phyloP scores from a whole-genome alignment of 495 filamentous ascomycete genomes.

The Apiosordaria backusii region DNA sequence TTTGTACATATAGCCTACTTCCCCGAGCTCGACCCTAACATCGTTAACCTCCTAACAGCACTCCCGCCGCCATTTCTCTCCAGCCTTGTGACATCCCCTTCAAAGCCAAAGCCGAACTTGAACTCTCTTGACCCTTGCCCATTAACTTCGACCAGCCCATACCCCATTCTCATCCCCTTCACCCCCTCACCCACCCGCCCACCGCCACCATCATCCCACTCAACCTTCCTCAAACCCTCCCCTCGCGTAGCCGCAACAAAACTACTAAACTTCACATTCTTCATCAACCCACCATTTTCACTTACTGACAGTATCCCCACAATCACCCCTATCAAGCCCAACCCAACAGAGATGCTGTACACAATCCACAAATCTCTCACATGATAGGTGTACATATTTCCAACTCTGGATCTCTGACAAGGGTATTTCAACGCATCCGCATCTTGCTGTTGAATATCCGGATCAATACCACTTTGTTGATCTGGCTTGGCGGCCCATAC shows the following conservation, averaged over 20 bases:
- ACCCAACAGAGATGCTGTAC: slow-evolving; percentile 32
- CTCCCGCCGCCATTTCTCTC: slow-evolving; percentile 8
- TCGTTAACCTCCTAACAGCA: slow-evolving; percentile 4
- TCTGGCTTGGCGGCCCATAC: slow-evolving; percentile 36
- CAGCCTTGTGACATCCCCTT: slow-evolving; percentile 33
- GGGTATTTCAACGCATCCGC: slow-evolving; percentile 22
- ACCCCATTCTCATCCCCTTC: slow-evolving; percentile 30
- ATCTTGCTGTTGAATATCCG: background rate
- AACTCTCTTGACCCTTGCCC: slow-evolving; percentile 5
- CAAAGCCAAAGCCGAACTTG: slow-evolving; percentile 36
- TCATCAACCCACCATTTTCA: slow-evolving; percentile 33
- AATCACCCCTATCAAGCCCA: slow-evolving; percentile 24
- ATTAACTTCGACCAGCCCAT: slow-evolving; percentile 28
- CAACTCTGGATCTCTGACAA: slow-evolving; percentile 28
- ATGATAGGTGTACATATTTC: slow-evolving; percentile 34
- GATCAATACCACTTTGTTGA: slow-evolving; percentile 23
- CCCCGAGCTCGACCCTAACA: background rate
- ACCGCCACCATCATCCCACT: slow-evolving; percentile 22
- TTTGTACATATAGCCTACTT: background rate
- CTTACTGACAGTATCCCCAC: slow-evolving; percentile 28
- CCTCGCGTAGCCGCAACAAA: slow-evolving; percentile 40
- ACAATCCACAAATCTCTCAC: slow-evolving; percentile 39
- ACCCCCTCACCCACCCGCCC: slow-evolving; percentile 16
- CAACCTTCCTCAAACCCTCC: slow-evolving; percentile 30
- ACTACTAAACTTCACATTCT: slow-evolving; percentile 35